These are phyloP conservation scores for Candida frijolesensis DNA, from an alignment of 1,139 yeast species.

Conservation along the genomic window DNA sequence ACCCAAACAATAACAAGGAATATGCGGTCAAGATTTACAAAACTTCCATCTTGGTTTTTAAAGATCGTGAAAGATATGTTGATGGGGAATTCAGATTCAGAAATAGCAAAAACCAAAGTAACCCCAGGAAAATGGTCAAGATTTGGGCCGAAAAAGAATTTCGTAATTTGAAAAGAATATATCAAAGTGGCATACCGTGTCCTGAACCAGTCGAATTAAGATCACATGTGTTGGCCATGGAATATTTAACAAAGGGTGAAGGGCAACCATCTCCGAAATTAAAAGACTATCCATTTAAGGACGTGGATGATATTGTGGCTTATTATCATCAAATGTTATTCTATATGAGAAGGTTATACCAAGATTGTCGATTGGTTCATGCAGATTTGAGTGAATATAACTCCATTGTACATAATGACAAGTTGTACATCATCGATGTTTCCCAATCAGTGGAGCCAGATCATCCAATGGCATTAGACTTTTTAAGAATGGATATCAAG, in stretches of 20 bases:
- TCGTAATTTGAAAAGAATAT: conserved; percentile 81
- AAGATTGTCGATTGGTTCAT: conserved; percentile 87
- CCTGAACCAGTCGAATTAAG: conserved; percentile 90
- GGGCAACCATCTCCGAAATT: conserved; percentile 89
- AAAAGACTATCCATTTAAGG: conserved; percentile 73
- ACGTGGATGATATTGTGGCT: conserved; percentile 62
- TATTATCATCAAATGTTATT: conserved; percentile 80
- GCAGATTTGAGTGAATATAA: conserved; percentile 97
- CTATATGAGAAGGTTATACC: conserved; percentile 85
- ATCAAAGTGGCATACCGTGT: conserved; percentile 79
- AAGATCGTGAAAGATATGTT: conserved; percentile 93
- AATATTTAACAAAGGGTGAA: conserved; percentile 75
- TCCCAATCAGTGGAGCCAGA: conserved; percentile 98
- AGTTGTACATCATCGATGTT: conserved; percentile 89
- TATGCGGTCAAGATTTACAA: conserved; percentile 93
- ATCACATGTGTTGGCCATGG: conserved; percentile 94
- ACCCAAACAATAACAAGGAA: conserved; percentile 45
- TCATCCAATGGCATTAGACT: conserved; percentile 95
- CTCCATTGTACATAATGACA: conserved; percentile 79
- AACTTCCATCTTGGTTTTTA: conserved; percentile 92
- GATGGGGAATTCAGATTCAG: conserved; percentile 95
- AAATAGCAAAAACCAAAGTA: conserved; percentile 79
- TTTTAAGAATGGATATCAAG: conserved; percentile 94
- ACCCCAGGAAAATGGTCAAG: conserved; percentile 96
- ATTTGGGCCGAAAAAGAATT: conserved; percentile 99